Base-by-base conservation (phyloP, 2,329 filamentous ascomycete species). In the Fusarium multiceps region DNA sequence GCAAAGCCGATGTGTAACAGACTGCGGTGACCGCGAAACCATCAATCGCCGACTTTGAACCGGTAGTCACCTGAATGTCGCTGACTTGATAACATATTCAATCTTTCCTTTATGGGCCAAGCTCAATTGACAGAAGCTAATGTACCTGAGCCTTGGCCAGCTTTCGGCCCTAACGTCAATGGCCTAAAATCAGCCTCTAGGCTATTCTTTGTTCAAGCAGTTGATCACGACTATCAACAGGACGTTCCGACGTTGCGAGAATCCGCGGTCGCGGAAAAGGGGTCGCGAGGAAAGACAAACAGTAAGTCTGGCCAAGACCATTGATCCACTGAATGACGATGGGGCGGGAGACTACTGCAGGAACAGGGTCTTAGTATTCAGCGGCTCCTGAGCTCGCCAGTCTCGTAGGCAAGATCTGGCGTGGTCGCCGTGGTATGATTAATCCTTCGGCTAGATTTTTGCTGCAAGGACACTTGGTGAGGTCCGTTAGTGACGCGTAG, bases 281-380 rank as follows among this genome's bases (percentile, higher is more conserved):
- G 63, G 48, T 46, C 14, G 43, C 27, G 27, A 59, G 40, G 34
- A 56, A 49, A 51, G 45, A 49, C 58, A 49, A 49, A 67, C 57
- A 59, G 64, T 63, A 59, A 55, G 60, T 43, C 56, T 62, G 47
- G 65, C 53, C 62, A 57, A 63, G 60, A 53, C 47, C 56, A 61
- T 23, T 27, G 63, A 59, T 63, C 71, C 72, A 73, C 73, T 47
- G 48, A 64, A 74, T 75, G 72, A 72, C 59, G 72, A 72, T 71
- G 72, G 54, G 68, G 60, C 56, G 69, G 68, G 58, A 68, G 57
- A 37, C 72, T 73, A 74, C 66, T 76, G 71, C 72, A 76, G 72
- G 74, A 76, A 75, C 74, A 75, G 67, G 72, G 71, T 55, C 68
- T 53, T 57, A 55, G 56, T 42, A 55, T 59, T 66, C 55, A 43